phyloP scores from a whole-genome alignment of 2,329 filamentous ascomycete species.

The Xylaria sp. region DNA sequence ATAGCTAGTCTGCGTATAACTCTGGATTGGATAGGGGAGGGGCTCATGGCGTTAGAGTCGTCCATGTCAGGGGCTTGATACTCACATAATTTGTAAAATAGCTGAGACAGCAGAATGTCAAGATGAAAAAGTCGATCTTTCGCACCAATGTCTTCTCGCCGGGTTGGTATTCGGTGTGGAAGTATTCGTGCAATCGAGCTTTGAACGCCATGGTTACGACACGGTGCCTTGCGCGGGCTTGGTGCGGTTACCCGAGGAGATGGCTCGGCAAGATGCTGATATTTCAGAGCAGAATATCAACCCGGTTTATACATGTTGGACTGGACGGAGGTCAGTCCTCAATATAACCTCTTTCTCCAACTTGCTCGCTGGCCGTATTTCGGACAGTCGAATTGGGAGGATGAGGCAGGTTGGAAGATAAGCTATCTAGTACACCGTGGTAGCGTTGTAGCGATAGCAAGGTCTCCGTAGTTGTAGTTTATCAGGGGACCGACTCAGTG shows the following conservation, averaged over 20 bases:
- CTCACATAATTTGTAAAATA: slow-evolving; percentile 66
- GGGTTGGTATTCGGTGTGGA: slow-evolving; percentile 48
- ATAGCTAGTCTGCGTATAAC: neutral
- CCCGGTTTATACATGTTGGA: slow-evolving; percentile 5
- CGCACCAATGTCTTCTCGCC: slow-evolving; percentile 60
- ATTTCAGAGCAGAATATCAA: neutral
- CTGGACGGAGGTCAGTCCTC: neutral
- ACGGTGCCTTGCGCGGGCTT: neutral
- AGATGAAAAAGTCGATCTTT: slow-evolving; percentile 73
- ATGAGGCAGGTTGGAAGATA: slow-evolving; percentile 6
- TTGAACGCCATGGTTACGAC: slow-evolving; percentile 39
- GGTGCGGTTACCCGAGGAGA: neutral
- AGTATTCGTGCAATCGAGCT: slow-evolving; percentile 45
- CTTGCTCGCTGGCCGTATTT: neutral
- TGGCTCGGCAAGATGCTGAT: neutral
- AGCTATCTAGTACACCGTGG: neutral
- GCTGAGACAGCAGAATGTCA: slow-evolving; percentile 71
- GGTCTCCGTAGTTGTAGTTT: neutral
- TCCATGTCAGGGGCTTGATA: neutral
- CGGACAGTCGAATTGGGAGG: slow-evolving; percentile 3
- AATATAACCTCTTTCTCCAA: neutral
- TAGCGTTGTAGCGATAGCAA: neutral
- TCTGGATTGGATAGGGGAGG: neutral
- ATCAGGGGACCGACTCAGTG: neutral
- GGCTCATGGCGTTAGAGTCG: neutral